Evolutionary conservation across 108 stramenopile genomes (phyloP).

Genomic region (Skeletonema potamos): DNA sequence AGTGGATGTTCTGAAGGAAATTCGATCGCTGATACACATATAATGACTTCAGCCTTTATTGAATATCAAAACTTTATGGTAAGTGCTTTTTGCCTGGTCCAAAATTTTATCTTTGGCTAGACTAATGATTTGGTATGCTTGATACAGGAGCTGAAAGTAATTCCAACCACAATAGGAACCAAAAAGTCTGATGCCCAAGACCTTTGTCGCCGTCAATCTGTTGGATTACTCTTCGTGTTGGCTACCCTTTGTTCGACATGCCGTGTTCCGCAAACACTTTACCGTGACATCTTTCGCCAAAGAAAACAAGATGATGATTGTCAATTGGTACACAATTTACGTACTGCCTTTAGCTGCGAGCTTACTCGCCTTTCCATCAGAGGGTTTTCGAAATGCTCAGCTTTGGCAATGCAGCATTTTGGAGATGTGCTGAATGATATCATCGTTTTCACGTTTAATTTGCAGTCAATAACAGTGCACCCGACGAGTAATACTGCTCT

Average conservation of each 20-base stretch:
- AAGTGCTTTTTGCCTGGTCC: not conserved
- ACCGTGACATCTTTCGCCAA: not conserved
- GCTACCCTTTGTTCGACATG: conserved; percentile 26
- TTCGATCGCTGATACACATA: not conserved
- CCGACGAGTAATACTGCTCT: conserved; percentile 24
- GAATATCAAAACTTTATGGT: conserved; percentile 30
- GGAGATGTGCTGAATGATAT: conserved; percentile 13
- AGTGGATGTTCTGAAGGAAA: not conserved
- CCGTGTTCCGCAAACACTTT: not conserved
- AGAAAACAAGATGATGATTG: conserved; percentile 1
- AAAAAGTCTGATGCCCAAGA: conserved; percentile 3
- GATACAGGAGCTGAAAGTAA: not conserved
- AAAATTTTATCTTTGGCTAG: not conserved
- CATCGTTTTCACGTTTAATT: conserved; percentile 13
- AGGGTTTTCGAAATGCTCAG: conserved; percentile 5
- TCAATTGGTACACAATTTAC: conserved; percentile 19
- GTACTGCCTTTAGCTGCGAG: conserved; percentile 33
- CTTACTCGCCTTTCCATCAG: conserved; percentile 15
- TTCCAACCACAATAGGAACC: conserved; percentile 10
- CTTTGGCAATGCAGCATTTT: conserved; percentile 5
- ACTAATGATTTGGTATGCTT: not conserved
- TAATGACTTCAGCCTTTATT: not conserved
- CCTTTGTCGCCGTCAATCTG: conserved; percentile 23
- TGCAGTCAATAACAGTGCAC: conserved; percentile 22
- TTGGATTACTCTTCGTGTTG: conserved; percentile 21